Base-by-base conservation (phyloP, 345 rosid genomes). In the Salix purpurea region DNA sequence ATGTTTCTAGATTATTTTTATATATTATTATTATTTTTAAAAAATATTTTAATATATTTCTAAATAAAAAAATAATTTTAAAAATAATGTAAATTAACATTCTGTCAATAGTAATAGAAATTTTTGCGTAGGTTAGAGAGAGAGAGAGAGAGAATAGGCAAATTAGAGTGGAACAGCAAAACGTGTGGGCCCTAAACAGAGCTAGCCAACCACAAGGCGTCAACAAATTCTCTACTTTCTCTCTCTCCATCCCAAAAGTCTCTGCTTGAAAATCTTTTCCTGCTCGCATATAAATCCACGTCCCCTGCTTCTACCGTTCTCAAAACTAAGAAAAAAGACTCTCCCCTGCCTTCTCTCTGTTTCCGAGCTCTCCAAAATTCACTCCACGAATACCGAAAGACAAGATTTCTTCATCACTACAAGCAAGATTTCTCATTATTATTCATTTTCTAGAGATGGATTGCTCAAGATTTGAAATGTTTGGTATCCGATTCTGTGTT, bases 401-500 rank as follows among this genome's bases (percentile, higher is more conserved):
- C 74, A 40, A 19, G 21, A 21, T 12, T 68, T 28, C 62, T 3
- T 37, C 60, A 18, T 28, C 65, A 5, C 42, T 52, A 5, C 0
- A 34, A 34, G 37, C 23, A 52, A 30, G 19, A 4, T 77, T 77
- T 79, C 9, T 23, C 50, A 21, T 34, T 0, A 42, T 4, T 40
- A 19, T 71, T 58, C 6, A 8, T 67, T 42, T 23, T 21, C 13
- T 78, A 61, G 78, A 46, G 78, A 79, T 88, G 83, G 83, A 73
- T 52, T 68, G 71, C 48, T 83, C 79, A 50, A 36, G 72, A 75
- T 72, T 83, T 79, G 34, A 65, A 26, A 37, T 46, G 77, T 54
- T 24, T 75, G 66, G 90, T 12, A 87, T 87, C 90, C 74, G 90
- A 85, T 87, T 83, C 87, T 82, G 76, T 76, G 84, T 82, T 81